Percentiles rank a stretch among this genome's conserved stretches.
Conservation (phyloP, 148 eudicot genomes). For the Fagopyrum esculentum region DNA sequence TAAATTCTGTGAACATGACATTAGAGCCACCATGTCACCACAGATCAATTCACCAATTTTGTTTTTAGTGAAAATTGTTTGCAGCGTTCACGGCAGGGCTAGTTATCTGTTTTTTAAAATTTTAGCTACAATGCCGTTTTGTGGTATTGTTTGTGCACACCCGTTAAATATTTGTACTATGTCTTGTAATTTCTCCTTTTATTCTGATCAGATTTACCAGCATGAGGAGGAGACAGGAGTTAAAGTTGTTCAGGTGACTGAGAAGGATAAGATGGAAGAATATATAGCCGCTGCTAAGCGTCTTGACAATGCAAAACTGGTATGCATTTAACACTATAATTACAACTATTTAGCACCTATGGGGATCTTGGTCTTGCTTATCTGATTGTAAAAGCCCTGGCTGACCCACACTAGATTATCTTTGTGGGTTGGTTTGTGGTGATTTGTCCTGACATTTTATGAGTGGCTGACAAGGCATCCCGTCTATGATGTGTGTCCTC, state of each 20-base stretch:
- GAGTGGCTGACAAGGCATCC: too few species aligned
- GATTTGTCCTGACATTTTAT: too few species aligned
- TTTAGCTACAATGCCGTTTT: not conserved
- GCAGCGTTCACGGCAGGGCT: not conserved
- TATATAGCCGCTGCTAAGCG: conserved; percentile 62
- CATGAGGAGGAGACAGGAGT: conserved; percentile 70
- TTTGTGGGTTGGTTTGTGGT: too few species aligned
- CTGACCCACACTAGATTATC: too few species aligned
- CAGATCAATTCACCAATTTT: not conserved
- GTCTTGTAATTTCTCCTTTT: not conserved
- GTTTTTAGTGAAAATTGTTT: not conserved
- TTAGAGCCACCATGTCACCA: not conserved
- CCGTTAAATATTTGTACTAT: not conserved
- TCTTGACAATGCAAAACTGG: conserved; percentile 53
- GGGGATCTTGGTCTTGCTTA: too few species aligned
- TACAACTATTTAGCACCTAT: too few species aligned
- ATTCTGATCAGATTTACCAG: conserved; percentile 52
- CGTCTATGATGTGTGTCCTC: too few species aligned
- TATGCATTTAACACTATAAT: conserved; percentile 19
- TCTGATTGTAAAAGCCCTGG: too few species aligned
- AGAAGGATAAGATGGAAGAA: conserved; percentile 49
- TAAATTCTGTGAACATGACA: too few species aligned
- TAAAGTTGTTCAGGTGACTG: conserved; percentile 55
- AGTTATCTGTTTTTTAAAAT: not conserved
- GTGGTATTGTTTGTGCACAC: not conserved